Evolutionary conservation across 306 rosid genomes (phyloP).

Genomic region (Gillenia trifoliata): DNA sequence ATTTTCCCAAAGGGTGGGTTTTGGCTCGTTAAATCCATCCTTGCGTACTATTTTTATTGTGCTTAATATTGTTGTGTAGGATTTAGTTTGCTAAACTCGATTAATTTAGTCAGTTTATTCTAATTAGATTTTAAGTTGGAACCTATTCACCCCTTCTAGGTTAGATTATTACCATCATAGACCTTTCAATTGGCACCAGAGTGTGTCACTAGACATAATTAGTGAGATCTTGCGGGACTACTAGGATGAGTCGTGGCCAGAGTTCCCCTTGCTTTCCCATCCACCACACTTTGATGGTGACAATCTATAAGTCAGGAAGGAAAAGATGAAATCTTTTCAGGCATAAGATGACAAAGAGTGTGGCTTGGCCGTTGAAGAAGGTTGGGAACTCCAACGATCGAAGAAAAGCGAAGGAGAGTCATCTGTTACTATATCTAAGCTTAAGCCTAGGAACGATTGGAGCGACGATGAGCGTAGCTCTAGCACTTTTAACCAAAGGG

Average conservation of each 20-base stretch:
- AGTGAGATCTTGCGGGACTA: neutral
- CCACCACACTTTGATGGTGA: neutral
- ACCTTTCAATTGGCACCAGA: neutral
- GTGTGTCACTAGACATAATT: neutral
- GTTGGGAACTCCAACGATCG: neutral
- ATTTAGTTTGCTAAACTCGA: too few relatives aligned
- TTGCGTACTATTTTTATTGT: too few relatives aligned
- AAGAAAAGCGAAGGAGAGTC: too few relatives aligned
- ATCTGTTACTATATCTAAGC: fast-evolving
- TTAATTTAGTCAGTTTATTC: too few relatives aligned
- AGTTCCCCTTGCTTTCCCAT: too few relatives aligned
- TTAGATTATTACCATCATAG: too few relatives aligned
- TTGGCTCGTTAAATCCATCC: too few relatives aligned
- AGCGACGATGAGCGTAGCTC: neutral
- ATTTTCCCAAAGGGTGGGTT: too few relatives aligned
- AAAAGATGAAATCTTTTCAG: too few relatives aligned
- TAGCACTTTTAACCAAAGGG: neutral
- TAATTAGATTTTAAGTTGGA: too few relatives aligned
- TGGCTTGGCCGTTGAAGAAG: neutral
- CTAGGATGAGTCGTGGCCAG: neutral
- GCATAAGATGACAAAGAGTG: neutral
- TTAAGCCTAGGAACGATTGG: neutral
- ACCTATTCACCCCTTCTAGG: too few relatives aligned
- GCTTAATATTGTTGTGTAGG: too few relatives aligned
- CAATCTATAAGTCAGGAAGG: neutral